Evolutionary conservation across 2,329 filamentous ascomycete species (phyloP).

Genomic region (Alternaria atra): DNA sequence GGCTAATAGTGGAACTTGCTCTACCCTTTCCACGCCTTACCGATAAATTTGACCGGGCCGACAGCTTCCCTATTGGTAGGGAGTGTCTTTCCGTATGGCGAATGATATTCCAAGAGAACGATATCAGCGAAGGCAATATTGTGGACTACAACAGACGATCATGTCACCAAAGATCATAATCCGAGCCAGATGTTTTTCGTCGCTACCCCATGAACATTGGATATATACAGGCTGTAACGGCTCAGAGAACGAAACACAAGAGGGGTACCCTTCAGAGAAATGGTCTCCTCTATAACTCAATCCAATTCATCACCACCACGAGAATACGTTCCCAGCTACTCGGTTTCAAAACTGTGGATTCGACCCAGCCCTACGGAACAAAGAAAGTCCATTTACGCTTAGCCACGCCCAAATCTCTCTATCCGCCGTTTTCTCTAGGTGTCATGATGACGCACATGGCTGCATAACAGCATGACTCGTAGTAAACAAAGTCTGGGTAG

Average conservation of each 20-base stretch:
- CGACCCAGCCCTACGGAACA: constrained; percentile 3
- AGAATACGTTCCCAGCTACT: neutral
- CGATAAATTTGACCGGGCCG: constrained; percentile 7
- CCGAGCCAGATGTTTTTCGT: neutral
- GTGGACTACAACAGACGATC: neutral
- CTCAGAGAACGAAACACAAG: neutral
- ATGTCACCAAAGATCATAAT: neutral
- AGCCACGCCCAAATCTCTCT: neutral
- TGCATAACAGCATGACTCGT: neutral
- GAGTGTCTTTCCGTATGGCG: neutral
- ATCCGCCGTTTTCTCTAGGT: neutral
- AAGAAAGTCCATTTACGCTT: neutral
- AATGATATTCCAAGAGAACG: neutral
- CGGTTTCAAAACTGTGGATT: neutral
- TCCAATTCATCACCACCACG: neutral
- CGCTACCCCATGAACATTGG: neutral
- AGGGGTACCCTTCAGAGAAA: neutral
- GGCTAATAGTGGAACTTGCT: constrained; percentile 7
- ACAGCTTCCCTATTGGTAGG: neutral
- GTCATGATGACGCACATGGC: neutral
- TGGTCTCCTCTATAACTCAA: neutral
- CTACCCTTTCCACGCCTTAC: neutral
- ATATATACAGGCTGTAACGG: neutral
- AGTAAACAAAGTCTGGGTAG: neutral
- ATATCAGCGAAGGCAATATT: neutral